phyloP scores from a whole-genome alignment of 139 green algal species.

The Picochlorum costavermella region DNA sequence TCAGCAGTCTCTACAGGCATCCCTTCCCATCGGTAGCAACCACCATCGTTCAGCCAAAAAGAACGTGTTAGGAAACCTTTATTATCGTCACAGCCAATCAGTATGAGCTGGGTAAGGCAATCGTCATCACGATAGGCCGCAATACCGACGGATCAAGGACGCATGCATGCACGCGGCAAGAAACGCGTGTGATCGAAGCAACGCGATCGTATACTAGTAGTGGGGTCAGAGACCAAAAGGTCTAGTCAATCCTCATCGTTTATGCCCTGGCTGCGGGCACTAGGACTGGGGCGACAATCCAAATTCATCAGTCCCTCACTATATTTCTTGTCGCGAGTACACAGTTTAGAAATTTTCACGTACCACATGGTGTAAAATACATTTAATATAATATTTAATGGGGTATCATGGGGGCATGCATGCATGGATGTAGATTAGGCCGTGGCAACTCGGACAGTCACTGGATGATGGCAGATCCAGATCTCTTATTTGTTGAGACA shows the following conservation, averaged over 20 bases:
- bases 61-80: slow-evolving; percentile 29
- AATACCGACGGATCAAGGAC: background rate
- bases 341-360: too few relatives aligned
- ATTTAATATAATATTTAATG: too few relatives aligned
- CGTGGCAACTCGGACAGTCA: too few relatives aligned
- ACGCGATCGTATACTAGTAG: background rate
- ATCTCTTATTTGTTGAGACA: too few relatives aligned
- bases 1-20: slow-evolving; percentile 2
- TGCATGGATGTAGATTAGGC: too few relatives aligned
- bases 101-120: slow-evolving; percentile 36
- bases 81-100: slow-evolving; percentile 28
- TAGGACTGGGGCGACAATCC: slow-evolving; percentile 39
- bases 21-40: background rate
- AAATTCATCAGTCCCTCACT: slow-evolving; percentile 22
- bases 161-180: background rate
- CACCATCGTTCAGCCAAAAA: slow-evolving; percentile 7
- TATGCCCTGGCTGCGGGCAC: slow-evolving; percentile 27
- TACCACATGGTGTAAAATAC: too few relatives aligned
- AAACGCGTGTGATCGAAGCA: background rate
- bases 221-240: slow-evolving; percentile 24
- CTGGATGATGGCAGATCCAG: too few relatives aligned
- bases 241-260: slow-evolving; percentile 31
- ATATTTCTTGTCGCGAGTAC: too few relatives aligned
- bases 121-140: slow-evolving; percentile 19
- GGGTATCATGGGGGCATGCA: too few relatives aligned